A percentile compares a stretch with the other conserved stretches of the same genome.
Evolutionary conservation across 495 filamentous ascomycete genomes (phyloP).

Genomic region (Xylaria curta): DNA sequence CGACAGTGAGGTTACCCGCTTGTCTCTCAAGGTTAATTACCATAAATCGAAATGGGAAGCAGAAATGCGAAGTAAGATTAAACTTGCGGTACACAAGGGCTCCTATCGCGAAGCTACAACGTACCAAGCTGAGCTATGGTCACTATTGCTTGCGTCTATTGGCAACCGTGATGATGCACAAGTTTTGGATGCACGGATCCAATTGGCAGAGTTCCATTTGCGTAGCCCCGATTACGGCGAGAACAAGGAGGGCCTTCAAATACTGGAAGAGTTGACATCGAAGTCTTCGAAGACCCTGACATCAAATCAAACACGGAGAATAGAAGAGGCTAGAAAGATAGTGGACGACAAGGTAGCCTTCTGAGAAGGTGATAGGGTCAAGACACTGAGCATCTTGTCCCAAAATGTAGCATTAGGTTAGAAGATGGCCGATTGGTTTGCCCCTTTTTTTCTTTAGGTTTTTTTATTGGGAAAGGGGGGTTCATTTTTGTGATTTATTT

Average conservation of each 20-base stretch:
- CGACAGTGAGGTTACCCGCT: neutral
- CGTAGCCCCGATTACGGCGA: neutral
- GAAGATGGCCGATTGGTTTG: too few species aligned
- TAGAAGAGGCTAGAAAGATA: neutral
- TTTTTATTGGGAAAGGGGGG: too few species aligned
- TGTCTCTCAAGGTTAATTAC: neutral
- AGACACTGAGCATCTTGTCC: too few species aligned
- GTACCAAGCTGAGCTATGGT: neutral
- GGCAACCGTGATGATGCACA: neutral
- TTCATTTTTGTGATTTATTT: too few species aligned
- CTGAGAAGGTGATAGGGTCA: neutral
- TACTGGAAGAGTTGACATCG: neutral
- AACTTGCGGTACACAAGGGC: neutral
- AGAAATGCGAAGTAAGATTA: neutral
- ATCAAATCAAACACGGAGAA: neutral
- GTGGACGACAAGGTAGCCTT: neutral
- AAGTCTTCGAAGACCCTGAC: neutral
- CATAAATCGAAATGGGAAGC: neutral
- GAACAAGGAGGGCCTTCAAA: neutral
- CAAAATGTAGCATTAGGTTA: too few species aligned
- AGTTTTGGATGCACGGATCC: neutral
- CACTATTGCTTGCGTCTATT: neutral
- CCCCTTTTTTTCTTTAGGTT: too few species aligned
- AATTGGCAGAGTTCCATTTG: neutral
- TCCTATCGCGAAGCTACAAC: neutral